Evolutionary conservation across 306 rosid species (phyloP), one percentile per base, ranked within the genome.

Genomic region (Hylodesmum podocarpum): DNA sequence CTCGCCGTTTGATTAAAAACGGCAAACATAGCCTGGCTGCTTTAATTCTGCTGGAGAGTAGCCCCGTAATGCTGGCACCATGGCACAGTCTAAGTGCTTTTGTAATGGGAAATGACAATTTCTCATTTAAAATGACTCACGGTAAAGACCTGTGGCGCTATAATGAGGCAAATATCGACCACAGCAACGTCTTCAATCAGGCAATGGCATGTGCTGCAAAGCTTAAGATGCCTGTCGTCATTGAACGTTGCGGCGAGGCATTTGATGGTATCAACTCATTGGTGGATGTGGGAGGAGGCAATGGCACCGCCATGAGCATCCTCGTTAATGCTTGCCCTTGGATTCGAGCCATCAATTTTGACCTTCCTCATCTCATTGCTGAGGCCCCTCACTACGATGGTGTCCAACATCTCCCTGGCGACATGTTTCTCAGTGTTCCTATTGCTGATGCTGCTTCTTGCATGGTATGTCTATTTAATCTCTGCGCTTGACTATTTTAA

Each of bases 281-380:
- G 51, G 98, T 94, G 3, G 97, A 94, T 58, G 97, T 88, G 1
- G 98, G 97, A 1, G 94, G 93, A 0, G 98, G 97, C 12, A 84
- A 83, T 10, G 98, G 97, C 3, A 86, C 87, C 1, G 6, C 81
- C 55, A 70, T 87, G 82, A 1, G 72, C 4, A 2, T 81, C 51
- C 8, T 90, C 9, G 80, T 54, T 0, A 43, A 81, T 73, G 89
- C 82, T 5, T 85, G 55, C 11, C 89, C 94, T 15, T 64, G 79
- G 84, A 83, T 91, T 14, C 51, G 5, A 16, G 84, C 83, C 73
- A 84, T 90, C 71, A 94, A 94, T 66, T 91, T 88, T 16, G 97
- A 94, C 73, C 89, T 87, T 70, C 88, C 90, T 0, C 93, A 91
- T 27, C 94, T 94, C 16, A 86, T 87, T 15, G 61, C 78, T 13